Evolutionary conservation across 257 asterid genomes (phyloP), one percentile per base, ranked within the genome.

Genomic region (Paulownia fortunei): DNA sequence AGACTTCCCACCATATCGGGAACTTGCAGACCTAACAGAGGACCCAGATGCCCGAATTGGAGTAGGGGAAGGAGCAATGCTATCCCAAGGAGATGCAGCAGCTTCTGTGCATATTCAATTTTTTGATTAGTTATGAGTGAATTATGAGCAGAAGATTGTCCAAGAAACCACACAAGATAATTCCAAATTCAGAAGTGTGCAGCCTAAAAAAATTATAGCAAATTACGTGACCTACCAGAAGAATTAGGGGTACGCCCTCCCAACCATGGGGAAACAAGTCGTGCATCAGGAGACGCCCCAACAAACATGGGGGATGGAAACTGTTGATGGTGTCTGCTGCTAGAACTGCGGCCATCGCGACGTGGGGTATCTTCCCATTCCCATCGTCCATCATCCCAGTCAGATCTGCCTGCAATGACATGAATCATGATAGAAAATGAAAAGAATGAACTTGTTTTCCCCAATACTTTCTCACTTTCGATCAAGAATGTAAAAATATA

Each of bases 321-420:
- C 82, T 87, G 92, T 68, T 83, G 92, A 80, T 92, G 71, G 73
- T 74, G 87, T 74, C 90, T 86, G 78, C 86, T 88, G 79, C 90
- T 81, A 55, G 88, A 52, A 79, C 84, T 66, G 68, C 67, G 88
- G 46, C 89, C 84, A 76, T 90, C 96, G 4, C 89, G 92, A 37
- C 85, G 88, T 54, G 98, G 98, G 65, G 92, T 77, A 75, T 93
- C 98, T 85, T 89, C 92, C 99, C 99, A 93, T 81, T 96, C 98
- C 97, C 97, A 93, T 76, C 89, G 87, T 69, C 98, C 97, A 80
- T 96, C 97, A 84, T 96, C 98, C 99, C 99, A 96, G 52, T 93
- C 94, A 82, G 97, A 93, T 83, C 91, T 91, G 62, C 89, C 99
- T 93, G 87, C 80, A 86, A 73, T 65, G 32, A 67, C 74, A 77